Base-by-base conservation (phyloP, 2,329 filamentous ascomycete species). In the Colletotrichum viniferum region DNA sequence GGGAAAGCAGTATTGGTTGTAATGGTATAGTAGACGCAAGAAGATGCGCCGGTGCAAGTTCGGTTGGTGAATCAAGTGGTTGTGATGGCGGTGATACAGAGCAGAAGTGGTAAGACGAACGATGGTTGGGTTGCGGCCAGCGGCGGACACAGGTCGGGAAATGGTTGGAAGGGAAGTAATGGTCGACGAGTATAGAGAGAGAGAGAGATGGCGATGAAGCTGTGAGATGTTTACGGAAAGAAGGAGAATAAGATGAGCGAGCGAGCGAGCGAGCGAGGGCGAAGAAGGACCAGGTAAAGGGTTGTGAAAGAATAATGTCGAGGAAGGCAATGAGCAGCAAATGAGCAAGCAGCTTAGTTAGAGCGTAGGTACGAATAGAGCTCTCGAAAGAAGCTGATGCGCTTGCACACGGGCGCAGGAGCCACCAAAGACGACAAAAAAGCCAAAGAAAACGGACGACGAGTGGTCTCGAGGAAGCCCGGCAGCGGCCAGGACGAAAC, bases 401-500 rank as follows among this genome's bases (percentile, higher is more conserved):
- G 66, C 34, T 60, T 60, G 67, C 36, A 26, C 56, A 32, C 36
- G 24, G 16, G 55, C 66, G 73, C 56, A 73, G 56, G 55, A 75
- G 73, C 73, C 73, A 67, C 62, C 69, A 67, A 56, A 64, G 43
- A 64, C 64, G 38, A 63, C 66, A 71, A 64, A 30, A 62, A 67
- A 75, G 73, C 69, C 73, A 68, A 66, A 73, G 69, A 73, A 68
- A 56, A 68, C 69, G 63, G 56, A 73, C 62, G 30, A 64, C 62
- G 52, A 72, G 32, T 66, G 43, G 73, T 62, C 30, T 56, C 65
- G 18, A 55, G 61, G 67, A 71, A 71, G 71, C 32, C 60, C 60
- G 36, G 72, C 69, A 66, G 73, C 69, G 43, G 38, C 73, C 73
- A 75, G 67, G 67, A 71, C 73, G 69, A 72, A 75, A 73, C 63